Percentiles rank a stretch among this genome's conserved stretches.
Evolutionary conservation across 371 early-diverging fungal species (phyloP).

Genomic region (Dinochytrium kinnereticum): DNA sequence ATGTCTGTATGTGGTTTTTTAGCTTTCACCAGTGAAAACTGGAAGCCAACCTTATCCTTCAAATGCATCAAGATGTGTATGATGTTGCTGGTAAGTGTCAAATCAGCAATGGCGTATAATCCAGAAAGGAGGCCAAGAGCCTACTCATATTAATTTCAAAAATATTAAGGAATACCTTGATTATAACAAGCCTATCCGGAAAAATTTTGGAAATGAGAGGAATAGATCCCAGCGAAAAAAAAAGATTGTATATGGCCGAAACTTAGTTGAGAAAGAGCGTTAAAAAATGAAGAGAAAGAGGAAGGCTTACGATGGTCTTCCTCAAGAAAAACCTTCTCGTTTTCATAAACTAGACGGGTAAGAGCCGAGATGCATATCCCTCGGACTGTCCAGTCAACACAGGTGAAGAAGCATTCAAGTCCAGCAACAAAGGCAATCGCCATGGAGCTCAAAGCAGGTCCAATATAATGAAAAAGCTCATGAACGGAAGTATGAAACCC

Average conservation of each 20-base stretch:
- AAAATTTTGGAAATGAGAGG: conserved; percentile 51
- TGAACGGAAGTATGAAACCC: conserved; percentile 43
- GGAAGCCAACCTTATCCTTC: conserved; percentile 45
- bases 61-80: conserved; percentile 47
- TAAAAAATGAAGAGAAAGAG: not conserved
- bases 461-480: conserved; percentile 52
- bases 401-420: conserved; percentile 55
- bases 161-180: conserved; percentile 40
- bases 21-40: not conserved
- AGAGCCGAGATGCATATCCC: conserved; percentile 57
- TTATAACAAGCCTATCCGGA: conserved; percentile 55
- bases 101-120: conserved; percentile 46
- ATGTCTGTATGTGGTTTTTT: conserved; percentile 35
- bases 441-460: conserved; percentile 45
- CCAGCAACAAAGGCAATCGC: conserved; percentile 55
- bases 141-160: conserved; percentile 19
- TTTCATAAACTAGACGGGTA: conserved; percentile 50
- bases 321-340: conserved; percentile 53
- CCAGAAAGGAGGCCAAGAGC: conserved; percentile 52
- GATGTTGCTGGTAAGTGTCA: conserved; percentile 47
- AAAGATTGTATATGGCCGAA: conserved; percentile 59
- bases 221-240: conserved; percentile 50
- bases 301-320: conserved; percentile 48
- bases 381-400: conserved; percentile 49
- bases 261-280: conserved; percentile 15